Evolutionary conservation across 2,329 filamentous ascomycete species (phyloP).

Genomic region (Chaetomiaceae sp.): DNA sequence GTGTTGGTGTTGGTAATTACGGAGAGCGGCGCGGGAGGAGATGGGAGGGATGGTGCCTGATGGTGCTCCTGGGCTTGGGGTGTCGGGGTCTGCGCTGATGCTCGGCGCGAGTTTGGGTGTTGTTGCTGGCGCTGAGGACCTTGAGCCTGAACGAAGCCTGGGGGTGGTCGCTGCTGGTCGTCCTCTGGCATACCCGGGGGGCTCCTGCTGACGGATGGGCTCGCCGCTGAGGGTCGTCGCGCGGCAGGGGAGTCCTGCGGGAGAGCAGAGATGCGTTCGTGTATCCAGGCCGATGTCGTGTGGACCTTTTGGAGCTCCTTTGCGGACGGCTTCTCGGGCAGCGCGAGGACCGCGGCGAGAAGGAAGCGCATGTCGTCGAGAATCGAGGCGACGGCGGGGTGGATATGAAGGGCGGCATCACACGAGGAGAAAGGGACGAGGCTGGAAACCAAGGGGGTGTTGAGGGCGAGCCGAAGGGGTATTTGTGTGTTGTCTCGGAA

Average conservation of each 20-base stretch:
- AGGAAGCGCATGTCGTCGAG: conserved; percentile 49
- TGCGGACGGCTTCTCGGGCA: conserved; percentile 33
- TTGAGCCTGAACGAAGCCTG: background rate
- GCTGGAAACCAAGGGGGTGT: conserved; percentile 43
- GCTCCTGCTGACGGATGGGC: background rate
- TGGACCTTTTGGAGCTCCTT: conserved; percentile 38
- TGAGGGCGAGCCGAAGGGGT: conserved; percentile 41
- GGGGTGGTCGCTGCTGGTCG: background rate
- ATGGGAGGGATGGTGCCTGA: background rate
- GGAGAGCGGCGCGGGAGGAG: too few relatives aligned
- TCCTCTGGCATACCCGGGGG: background rate
- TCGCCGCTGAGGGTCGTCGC: background rate
- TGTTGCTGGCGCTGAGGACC: background rate
- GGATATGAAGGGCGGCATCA: conserved; percentile 39
- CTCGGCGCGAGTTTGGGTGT: background rate
- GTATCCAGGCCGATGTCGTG: conserved; percentile 37
- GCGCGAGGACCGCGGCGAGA: conserved; percentile 37
- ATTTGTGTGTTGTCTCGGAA: conserved; percentile 36
- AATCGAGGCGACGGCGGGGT: conserved; percentile 43
- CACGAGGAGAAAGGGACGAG: conserved; percentile 41
- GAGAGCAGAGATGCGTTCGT: conserved; percentile 33
- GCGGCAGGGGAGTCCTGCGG: conserved; percentile 4
- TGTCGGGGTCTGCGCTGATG: background rate
- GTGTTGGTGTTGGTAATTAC: background rate
- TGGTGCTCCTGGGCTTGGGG: background rate